Conservation (phyloP, 345 rosid genomes). For the Streptanthus diversifolius region DNA sequence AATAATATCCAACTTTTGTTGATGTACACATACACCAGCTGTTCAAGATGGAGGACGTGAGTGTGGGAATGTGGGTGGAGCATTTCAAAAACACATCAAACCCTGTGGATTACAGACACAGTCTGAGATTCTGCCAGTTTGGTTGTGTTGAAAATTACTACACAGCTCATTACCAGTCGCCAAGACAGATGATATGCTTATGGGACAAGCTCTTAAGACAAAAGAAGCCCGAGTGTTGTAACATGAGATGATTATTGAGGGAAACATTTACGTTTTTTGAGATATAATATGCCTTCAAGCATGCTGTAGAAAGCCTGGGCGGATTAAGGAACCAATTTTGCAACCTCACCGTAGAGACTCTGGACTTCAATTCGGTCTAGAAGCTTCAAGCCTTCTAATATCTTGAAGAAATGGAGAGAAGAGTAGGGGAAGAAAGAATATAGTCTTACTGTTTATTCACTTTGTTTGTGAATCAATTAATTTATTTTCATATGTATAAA, state of each 20-base stretch:
- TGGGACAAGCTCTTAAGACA: conserved; percentile 66
- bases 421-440: background rate
- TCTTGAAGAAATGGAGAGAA: conserved; percentile 6
- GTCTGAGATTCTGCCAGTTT: conserved; percentile 81
- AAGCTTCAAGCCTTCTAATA: conserved; percentile 1
- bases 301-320: conserved; percentile 10
- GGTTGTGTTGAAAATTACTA: conserved; percentile 85
- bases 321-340: conserved; percentile 23
- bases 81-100: conserved; percentile 67
- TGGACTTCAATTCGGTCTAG: conserved; percentile 3
- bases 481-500: conserved; percentile 15
- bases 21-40: conserved; percentile 44
- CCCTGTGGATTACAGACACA: conserved; percentile 71
- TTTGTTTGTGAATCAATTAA: background rate
- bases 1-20: background rate
- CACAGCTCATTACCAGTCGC: conserved; percentile 96
- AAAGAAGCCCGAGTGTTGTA: conserved; percentile 71
- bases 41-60: conserved; percentile 99
- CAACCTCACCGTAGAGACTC: conserved; percentile 11
- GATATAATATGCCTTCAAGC: conserved; percentile 17
- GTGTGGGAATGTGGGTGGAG: conserved; percentile 99
- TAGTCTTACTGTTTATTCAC: conserved; percentile 4
- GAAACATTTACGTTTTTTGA: background rate
- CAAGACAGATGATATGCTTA: conserved; percentile 89
- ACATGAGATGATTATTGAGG: conserved; percentile 58